phyloP scores from a whole-genome alignment of 768 basidiomycete genomes.

The Boletus rex-veris region DNA sequence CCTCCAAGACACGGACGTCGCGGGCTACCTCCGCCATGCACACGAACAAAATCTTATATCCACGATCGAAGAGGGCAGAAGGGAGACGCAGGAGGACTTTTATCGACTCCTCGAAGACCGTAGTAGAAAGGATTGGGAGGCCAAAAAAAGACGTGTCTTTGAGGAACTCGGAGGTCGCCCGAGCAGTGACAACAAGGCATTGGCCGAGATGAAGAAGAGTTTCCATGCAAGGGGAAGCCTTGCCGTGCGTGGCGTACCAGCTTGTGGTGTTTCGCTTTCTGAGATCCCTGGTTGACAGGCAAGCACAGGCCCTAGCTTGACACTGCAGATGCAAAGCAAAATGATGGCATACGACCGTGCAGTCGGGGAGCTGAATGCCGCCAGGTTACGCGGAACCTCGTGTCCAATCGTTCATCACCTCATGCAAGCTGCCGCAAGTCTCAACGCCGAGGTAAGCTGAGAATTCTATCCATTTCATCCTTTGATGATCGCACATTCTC shows the following conservation, averaged over 20 bases:
- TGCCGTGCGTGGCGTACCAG: slow-evolving; percentile 38
- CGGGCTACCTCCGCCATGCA: slow-evolving; percentile 90
- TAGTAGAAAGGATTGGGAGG: slow-evolving; percentile 81
- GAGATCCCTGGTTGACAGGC: slow-evolving; percentile 27
- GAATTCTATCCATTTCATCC: background rate
- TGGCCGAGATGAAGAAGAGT: slow-evolving; percentile 61
- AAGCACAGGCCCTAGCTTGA: slow-evolving; percentile 52
- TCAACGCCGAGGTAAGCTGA: slow-evolving; percentile 49
- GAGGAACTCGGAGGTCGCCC: slow-evolving; percentile 81
- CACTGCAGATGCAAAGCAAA: slow-evolving; percentile 82
- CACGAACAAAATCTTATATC: slow-evolving; percentile 94
- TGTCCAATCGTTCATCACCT: slow-evolving; percentile 75
- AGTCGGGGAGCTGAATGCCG: slow-evolving; percentile 70
- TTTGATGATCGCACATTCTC: slow-evolving; percentile 4
- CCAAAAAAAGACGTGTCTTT: slow-evolving; percentile 83
- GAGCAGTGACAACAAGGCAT: slow-evolving; percentile 49
- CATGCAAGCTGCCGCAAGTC: slow-evolving; percentile 60
- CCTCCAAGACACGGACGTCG: slow-evolving; percentile 90
- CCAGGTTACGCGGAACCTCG: slow-evolving; percentile 66
- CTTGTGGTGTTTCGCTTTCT: background rate
- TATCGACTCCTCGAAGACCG: slow-evolving; percentile 76
- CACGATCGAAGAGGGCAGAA: slow-evolving; percentile 86
- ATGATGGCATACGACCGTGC: slow-evolving; percentile 96
- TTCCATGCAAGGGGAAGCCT: slow-evolving; percentile 55
- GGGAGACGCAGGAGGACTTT: slow-evolving; percentile 82